phyloP scores from a whole-genome alignment of 495 filamentous ascomycete genomes.

The Penicillium goetzii region DNA sequence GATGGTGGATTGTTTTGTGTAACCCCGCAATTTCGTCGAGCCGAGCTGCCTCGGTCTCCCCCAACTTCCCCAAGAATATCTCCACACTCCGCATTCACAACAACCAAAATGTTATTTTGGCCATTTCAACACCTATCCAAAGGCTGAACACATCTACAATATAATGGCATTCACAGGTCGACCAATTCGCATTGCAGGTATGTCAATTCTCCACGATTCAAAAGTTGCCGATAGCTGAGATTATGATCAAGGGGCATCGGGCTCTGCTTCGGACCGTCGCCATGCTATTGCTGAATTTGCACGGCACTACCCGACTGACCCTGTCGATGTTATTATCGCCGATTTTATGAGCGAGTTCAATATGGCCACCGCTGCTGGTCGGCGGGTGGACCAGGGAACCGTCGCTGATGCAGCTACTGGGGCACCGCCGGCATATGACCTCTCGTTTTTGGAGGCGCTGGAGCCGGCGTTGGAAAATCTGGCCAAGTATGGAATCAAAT shows the following conservation, averaged over 20 bases:
- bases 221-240: constrained; percentile 6
- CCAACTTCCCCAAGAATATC: background rate
- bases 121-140: background rate
- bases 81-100: background rate
- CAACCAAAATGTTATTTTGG: background rate
- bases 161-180: constrained; percentile 26
- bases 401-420: constrained; percentile 6
- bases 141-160: background rate
- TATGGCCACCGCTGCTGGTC: constrained; percentile 52
- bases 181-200: constrained; percentile 33
- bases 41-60: constrained; percentile 17
- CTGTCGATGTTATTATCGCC: constrained; percentile 59
- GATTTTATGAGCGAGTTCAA: constrained; percentile 63
- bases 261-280: constrained; percentile 59
- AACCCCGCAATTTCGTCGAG: constrained; percentile 17
- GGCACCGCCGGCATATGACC: constrained; percentile 51
- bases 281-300: constrained; percentile 59
- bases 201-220: background rate
- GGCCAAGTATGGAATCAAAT: constrained; percentile 54
- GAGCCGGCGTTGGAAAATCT: constrained; percentile 56
- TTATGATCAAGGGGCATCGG: constrained; percentile 43
- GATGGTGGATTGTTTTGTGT: background rate
- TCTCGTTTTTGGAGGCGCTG: constrained; percentile 56
- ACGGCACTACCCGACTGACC: constrained; percentile 45
- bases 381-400: constrained; percentile 39